A percentile compares a stretch with the other conserved stretches of the same genome.
phyloP scores from a whole-genome alignment of 2,329 filamentous ascomycete species.

The Clarireedia hainanense region DNA sequence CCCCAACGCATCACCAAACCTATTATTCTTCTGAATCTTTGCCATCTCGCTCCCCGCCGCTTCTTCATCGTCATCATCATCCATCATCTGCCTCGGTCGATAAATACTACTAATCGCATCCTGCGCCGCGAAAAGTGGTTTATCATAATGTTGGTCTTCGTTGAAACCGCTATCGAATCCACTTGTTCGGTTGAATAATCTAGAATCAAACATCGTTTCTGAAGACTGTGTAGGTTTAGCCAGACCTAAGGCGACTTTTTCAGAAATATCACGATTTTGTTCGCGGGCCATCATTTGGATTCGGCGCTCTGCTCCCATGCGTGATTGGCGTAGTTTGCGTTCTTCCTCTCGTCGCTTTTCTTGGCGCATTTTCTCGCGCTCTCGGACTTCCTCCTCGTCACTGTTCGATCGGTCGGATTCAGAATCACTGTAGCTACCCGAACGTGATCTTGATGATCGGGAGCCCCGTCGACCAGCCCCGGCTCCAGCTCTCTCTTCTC shows the following conservation, averaged over 20 bases:
- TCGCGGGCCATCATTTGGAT: slow-evolving; percentile 91
- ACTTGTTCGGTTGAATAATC: slow-evolving; percentile 88
- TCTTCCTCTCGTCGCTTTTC: slow-evolving; percentile 79
- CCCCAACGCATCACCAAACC: slow-evolving; percentile 77
- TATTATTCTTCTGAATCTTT: slow-evolving; percentile 74
- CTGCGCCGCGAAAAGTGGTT: slow-evolving; percentile 91
- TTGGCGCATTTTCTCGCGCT: slow-evolving; percentile 67
- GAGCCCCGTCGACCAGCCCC: slow-evolving; percentile 38
- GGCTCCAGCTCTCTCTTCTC: slow-evolving; percentile 64
- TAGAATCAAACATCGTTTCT: slow-evolving; percentile 95
- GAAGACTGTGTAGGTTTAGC: slow-evolving; percentile 89
- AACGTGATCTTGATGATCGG: slow-evolving; percentile 32
- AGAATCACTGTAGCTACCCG: slow-evolving; percentile 45
- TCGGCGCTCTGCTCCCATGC: slow-evolving; percentile 89
- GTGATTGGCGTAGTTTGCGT: slow-evolving; percentile 81
- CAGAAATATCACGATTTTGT: slow-evolving; percentile 92
- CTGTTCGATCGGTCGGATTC: slow-evolving; percentile 34
- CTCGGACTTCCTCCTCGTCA: slow-evolving; percentile 61
- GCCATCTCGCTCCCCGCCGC: slow-evolving; percentile 77
- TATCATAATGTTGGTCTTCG: slow-evolving; percentile 95
- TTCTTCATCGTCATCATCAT: slow-evolving; percentile 70
- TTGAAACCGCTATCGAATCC: slow-evolving; percentile 92
- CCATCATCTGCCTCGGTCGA: slow-evolving; percentile 66
- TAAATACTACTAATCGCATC: slow-evolving; percentile 95
- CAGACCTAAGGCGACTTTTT: slow-evolving; percentile 89